phyloP scores from a whole-genome alignment of 352 stramenopile species.

The Globisporangium solare region DNA sequence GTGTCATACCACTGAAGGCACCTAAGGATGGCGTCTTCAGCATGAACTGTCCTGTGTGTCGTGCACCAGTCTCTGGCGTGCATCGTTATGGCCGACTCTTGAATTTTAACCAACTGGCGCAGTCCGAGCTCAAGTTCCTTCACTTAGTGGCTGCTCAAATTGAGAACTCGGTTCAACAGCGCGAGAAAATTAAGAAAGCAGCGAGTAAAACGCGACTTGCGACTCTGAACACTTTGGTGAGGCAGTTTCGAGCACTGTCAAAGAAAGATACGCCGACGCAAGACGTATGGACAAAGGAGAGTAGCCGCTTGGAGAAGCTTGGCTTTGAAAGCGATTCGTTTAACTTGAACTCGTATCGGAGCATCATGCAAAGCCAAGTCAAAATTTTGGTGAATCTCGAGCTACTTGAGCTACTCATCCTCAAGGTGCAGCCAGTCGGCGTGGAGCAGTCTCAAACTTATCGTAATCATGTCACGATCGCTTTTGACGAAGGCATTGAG shows the following conservation, averaged over 20 bases:
- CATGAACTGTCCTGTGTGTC: slow-evolving; percentile 8
- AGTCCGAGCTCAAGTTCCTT: slow-evolving; percentile 3
- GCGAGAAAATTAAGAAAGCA: neutral
- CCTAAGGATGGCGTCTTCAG: neutral
- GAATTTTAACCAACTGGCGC: slow-evolving; percentile 1
- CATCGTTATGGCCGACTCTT: slow-evolving; percentile 12
- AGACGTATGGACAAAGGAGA: neutral
- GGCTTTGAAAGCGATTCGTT: neutral
- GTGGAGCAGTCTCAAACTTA: neutral
- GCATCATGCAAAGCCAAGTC: neutral
- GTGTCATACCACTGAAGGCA: neutral
- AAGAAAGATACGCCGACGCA: slow-evolving; percentile 1
- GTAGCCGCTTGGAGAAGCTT: neutral
- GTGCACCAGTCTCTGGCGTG: slow-evolving; percentile 7
- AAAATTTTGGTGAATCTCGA: neutral
- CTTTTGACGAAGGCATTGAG: neutral
- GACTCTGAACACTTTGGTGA: neutral
- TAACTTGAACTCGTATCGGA: neutral
- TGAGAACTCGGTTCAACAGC: neutral
- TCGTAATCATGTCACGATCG: neutral
- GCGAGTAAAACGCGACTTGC: neutral
- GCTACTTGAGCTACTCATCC: neutral
- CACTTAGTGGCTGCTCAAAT: neutral
- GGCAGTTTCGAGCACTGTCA: neutral
- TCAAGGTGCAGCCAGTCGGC: neutral